A percentile compares a stretch with the other conserved stretches of the same genome.
phyloP scores from a whole-genome alignment of 2,329 filamentous ascomycete species.

The Sordariomycetes sp. region DNA sequence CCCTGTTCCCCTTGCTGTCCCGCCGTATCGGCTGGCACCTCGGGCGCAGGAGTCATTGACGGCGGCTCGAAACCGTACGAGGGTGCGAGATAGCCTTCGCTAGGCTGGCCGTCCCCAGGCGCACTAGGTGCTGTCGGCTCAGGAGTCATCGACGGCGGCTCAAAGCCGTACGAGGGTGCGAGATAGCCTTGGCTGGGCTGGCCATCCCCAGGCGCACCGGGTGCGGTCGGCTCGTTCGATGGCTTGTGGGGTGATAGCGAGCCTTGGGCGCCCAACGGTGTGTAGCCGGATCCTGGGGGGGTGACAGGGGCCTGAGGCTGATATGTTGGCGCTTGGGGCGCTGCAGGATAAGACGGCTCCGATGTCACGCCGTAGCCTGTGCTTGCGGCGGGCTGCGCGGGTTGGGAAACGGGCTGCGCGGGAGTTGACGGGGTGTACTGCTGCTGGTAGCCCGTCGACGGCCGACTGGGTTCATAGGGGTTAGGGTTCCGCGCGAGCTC shows the following conservation, averaged over 20 bases:
- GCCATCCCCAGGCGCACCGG: neutral
- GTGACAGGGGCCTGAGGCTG: neutral
- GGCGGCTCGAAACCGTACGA: slow-evolving; percentile 43
- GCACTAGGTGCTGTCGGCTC: slow-evolving; percentile 4
- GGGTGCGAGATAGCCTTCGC: slow-evolving; percentile 11
- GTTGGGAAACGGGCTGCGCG: neutral
- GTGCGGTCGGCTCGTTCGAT: neutral
- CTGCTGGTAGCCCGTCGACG: slow-evolving; percentile 10
- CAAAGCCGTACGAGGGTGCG: slow-evolving; percentile 37
- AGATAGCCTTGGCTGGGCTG: neutral
- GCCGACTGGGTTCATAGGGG: slow-evolving; percentile 24
- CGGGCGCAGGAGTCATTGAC: slow-evolving; percentile 17
- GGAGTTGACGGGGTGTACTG: neutral
- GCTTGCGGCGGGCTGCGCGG: neutral
- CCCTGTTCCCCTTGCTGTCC: slow-evolving; percentile 1
- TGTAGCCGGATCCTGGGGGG: slow-evolving; percentile 6
- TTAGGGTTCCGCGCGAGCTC: slow-evolving; percentile 15
- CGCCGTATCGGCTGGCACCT: slow-evolving; percentile 6
- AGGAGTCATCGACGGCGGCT: slow-evolving; percentile 28
- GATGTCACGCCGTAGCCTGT: neutral
- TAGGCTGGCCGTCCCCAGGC: neutral
- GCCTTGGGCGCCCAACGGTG: slow-evolving; percentile 3
- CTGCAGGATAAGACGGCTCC: neutral
- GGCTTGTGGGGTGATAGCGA: neutral
- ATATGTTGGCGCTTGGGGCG: neutral